A percentile compares a stretch with the other conserved stretches of the same genome.
Conservation (phyloP, 331 rosid species). For the Erythrophleum ivorense region DNA sequence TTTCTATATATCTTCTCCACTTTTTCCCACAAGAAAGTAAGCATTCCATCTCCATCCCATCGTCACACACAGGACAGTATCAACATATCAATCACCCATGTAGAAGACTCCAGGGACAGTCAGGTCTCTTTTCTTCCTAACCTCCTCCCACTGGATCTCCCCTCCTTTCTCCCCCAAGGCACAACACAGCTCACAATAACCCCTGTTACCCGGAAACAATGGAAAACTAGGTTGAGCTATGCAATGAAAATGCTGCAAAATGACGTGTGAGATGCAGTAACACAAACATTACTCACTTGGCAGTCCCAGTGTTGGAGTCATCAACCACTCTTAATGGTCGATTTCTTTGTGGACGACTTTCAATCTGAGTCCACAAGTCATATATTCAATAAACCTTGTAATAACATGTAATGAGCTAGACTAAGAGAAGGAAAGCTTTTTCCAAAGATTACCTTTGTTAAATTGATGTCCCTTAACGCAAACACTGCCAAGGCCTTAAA, state of each 20-base stretch:
- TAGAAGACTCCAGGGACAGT: neutral
- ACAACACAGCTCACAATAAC: neutral
- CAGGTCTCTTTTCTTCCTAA: neutral
- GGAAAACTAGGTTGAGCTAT: slow-evolving; percentile 26
- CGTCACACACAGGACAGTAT: neutral
- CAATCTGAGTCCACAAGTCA: slow-evolving; percentile 56
- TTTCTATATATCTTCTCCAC: neutral
- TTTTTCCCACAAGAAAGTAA: neutral
- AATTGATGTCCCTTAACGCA: slow-evolving; percentile 64
- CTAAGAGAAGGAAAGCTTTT: slow-evolving; percentile 26
- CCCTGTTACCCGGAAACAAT: neutral
- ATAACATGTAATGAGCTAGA: slow-evolving; percentile 14
- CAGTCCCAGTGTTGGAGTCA: slow-evolving; percentile 61
- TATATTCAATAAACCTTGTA: slow-evolving; percentile 11
- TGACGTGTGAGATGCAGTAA: slow-evolving; percentile 15
- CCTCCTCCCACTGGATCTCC: neutral
- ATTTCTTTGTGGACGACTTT: slow-evolving; percentile 69
- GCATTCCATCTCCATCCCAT: neutral
- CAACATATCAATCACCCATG: neutral
- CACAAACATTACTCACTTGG: slow-evolving; percentile 53
- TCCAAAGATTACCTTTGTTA: slow-evolving; percentile 53
- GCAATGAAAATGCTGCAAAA: slow-evolving; percentile 8
- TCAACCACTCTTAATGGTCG: slow-evolving; percentile 72
- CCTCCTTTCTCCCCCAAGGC: neutral
- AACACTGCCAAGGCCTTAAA: slow-evolving; percentile 72